Evolutionary conservation across 352 stramenopile genomes (phyloP).

Genomic region (Globisporangium mamillatum): DNA sequence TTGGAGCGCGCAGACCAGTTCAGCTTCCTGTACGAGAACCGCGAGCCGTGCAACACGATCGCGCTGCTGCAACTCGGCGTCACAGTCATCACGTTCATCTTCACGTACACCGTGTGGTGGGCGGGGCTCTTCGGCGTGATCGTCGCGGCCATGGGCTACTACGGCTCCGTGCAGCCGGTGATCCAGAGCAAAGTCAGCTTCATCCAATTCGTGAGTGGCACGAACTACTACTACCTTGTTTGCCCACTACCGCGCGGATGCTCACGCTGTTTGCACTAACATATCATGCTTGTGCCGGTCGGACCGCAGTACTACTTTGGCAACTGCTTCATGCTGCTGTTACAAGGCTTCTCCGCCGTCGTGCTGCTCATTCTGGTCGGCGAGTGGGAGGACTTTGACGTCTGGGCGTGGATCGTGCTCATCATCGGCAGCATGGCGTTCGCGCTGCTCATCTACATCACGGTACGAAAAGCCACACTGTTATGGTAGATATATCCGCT

Average conservation of each 20-base stretch:
- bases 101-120: constrained; percentile 85
- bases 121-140: constrained; percentile 72
- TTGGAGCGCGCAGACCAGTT: constrained; percentile 70
- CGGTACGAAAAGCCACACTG: constrained; percentile 24
- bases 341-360: constrained; percentile 70
- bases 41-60: constrained; percentile 80
- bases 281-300: neutral
- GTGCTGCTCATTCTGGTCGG: constrained; percentile 73
- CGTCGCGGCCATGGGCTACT: constrained; percentile 79
- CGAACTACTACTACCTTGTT: neutral
- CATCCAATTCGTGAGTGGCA: constrained; percentile 74
- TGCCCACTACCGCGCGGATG: too few relatives aligned
- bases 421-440: constrained; percentile 69
- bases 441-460: constrained; percentile 67
- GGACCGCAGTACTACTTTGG: constrained; percentile 75
- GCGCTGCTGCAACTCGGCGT: constrained; percentile 69
- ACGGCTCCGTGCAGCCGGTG: constrained; percentile 74
- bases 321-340: constrained; percentile 83
- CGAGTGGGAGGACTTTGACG: constrained; percentile 75
- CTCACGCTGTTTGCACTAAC: neutral
- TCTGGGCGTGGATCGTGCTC: constrained; percentile 70
- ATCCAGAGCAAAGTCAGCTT: constrained; percentile 89
- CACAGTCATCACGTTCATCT: constrained; percentile 69
- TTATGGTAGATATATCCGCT: neutral
- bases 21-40: constrained; percentile 82